Base-by-base conservation (phyloP, 768 basidiomycete genomes). In the Tylopilus vinaceipallidus region DNA sequence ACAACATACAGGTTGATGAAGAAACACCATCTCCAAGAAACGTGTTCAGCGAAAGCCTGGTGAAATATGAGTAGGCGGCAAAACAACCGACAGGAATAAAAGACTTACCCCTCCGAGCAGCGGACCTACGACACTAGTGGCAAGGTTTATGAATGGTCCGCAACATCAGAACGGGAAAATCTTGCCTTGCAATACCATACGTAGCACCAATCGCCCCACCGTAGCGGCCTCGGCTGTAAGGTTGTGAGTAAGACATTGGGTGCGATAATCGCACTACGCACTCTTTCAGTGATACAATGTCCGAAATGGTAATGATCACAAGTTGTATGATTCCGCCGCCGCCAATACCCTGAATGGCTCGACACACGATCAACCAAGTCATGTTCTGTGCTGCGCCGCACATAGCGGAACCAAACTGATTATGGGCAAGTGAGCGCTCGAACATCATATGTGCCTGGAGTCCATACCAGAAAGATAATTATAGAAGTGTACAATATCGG, bases 21-120 rank as follows among this genome's bases (percentile, higher is more conserved):
- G 67, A 89, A 89, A 62, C 85, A 87, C 90, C 90, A 91, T 70
- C 90, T 70, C 90, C 90, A 92, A 1, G 82, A 75, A 16, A 83
- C 82, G 60, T 87, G 83, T 60, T 90, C 81, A 0, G 88, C 80
- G 50, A 91, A 80, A 12, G 69, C 82, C 85, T 53, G n/a, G 13
- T 13, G 22, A 37, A 24, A 24, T 16, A 8, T 47, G 47, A 48
- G 53, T 33, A 52, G 50, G 47, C 41, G 36, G 6, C 3, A 26
- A 36, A 32, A 42, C 8, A 0, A 20, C 26, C 2, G 2, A 30
- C 37, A 33, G 7, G 13, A 19, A 45, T 1, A 16, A 39, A 35
- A 42, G 30, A 71, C 84, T 73, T 61, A 87, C 87, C 51, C 91
- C 91, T 47, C 91, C 91, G 8, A 93, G 68, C 8, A 95, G 73